These are phyloP conservation scores for barley (Hordeum vulgare) DNA, from an alignment of 176 grass and related monocot genomes.

Conservation along the genomic window MorexV3_pseudomolecules_assembly NC_058521.1:534335316-534335815, in stretches of 20 bases:
- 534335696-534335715: slow-evolving; percentile 40
- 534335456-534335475: neutral
- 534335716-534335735: slow-evolving; percentile 45
- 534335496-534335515: neutral
- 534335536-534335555: neutral
- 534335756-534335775: slow-evolving; percentile 31
- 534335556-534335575: neutral
- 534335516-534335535: neutral
- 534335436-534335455: neutral
- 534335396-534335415: neutral
- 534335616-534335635: neutral
- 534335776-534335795: slow-evolving; percentile 37
- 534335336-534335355: neutral
- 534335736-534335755: neutral
- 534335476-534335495: neutral
- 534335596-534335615: neutral
- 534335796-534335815: slow-evolving; percentile 12
- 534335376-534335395: neutral
- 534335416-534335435: neutral
- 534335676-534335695: slow-evolving; percentile 51
- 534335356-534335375: neutral
- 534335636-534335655: slow-evolving; percentile 46
- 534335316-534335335: neutral
- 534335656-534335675: slow-evolving; percentile 43
- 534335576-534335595: too few relatives aligned